These are phyloP conservation scores for Tetrahymena malaccensis DNA, from an alignment of 73 alveolate genomes.

Conservation along the genomic window DNA sequence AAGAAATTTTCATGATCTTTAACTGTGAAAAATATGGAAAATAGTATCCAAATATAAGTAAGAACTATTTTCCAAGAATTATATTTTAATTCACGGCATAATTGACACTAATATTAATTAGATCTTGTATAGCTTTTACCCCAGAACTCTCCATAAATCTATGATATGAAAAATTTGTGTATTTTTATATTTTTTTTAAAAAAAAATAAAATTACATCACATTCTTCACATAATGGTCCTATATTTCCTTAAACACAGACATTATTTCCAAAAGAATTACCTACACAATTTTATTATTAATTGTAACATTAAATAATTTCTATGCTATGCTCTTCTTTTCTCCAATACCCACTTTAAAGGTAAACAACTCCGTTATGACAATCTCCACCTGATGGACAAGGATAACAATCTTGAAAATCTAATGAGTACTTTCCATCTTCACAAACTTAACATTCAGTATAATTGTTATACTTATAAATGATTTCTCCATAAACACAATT, in stretches of 20 bases:
- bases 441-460: not conserved
- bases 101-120: not conserved
- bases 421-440: constrained; percentile 2
- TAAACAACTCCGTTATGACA: constrained; percentile 23
- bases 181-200: no score
- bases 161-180: no score
- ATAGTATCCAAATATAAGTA: not conserved
- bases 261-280: not conserved
- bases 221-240: not conserved
- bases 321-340: constrained; percentile 16
- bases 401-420: not conserved
- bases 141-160: not conserved
- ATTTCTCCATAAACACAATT: not conserved
- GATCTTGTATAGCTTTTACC: not conserved
- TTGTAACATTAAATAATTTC: not conserved
- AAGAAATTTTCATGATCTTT: not conserved
- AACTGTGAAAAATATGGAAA: not conserved
- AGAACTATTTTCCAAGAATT: not conserved
- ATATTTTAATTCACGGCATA: not conserved
- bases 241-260: not conserved
- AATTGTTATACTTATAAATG: no score
- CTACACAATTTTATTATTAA: not conserved
- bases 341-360: constrained; percentile 47
- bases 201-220: not conserved
- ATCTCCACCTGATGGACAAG: constrained; percentile 22